phyloP scores from a whole-genome alignment of 257 asterid genomes.

The Solanum clarkiae region DNA sequence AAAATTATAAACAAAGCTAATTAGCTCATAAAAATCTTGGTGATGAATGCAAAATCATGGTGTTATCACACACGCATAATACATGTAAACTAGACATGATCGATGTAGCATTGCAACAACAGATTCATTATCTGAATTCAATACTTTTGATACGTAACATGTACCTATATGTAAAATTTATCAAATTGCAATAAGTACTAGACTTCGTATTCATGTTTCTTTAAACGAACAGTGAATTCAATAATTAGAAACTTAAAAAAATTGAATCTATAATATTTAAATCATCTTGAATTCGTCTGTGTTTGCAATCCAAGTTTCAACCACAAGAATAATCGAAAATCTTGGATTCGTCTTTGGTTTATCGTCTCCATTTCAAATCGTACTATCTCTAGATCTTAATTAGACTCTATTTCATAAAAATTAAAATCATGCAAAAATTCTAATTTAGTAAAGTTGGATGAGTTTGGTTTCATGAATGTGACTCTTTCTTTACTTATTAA shows the following conservation, averaged over 20 bases:
- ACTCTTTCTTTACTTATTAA: background rate
- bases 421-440: background rate
- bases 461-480: conserved; percentile 15
- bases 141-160: background rate
- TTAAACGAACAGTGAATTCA: no score
- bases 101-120: background rate
- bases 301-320: background rate
- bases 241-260: no score
- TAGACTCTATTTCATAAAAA: background rate
- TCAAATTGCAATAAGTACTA: background rate
- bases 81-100: background rate
- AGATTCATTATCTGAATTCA: background rate
- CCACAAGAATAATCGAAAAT: background rate
- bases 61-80: background rate
- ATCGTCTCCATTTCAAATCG: background rate
- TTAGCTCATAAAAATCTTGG: background rate
- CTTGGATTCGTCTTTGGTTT: background rate
- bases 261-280: no score
- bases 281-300: no score
- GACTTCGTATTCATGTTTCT: background rate
- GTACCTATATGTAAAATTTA: background rate
- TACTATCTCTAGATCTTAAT: background rate
- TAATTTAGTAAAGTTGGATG: background rate
- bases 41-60: background rate
- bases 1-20: background rate